A percentile compares a stretch with the other conserved stretches of the same genome.
Evolutionary conservation across 2,329 filamentous ascomycete genomes (phyloP).

Genomic region (Apiospora malaysiana): DNA sequence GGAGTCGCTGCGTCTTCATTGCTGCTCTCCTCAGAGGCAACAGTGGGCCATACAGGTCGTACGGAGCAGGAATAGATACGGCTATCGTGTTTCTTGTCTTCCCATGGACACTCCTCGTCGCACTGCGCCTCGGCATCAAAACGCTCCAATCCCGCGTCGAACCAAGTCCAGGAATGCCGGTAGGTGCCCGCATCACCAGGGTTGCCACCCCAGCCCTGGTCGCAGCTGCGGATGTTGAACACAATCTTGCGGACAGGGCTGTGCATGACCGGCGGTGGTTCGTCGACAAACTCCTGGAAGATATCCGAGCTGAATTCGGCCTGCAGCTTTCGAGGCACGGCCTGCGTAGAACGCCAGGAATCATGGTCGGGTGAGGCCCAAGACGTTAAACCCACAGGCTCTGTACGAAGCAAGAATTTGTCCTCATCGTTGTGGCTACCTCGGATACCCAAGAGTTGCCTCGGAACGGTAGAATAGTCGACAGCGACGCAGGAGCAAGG

Average conservation of each 20-base stretch:
- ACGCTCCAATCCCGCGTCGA: conserved; percentile 65
- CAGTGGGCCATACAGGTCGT: conserved; percentile 37
- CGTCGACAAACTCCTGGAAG: conserved; percentile 45
- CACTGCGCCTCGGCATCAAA: conserved; percentile 48
- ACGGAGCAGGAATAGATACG: conserved; percentile 36
- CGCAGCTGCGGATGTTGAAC: conserved; percentile 61
- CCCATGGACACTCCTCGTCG: conserved; percentile 31
- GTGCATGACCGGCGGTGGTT: conserved; percentile 47
- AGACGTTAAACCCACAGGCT: conserved; percentile 46
- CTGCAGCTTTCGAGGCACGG: conserved; percentile 29
- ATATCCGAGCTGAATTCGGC: conserved; percentile 41
- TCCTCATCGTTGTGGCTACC: conserved; percentile 40
- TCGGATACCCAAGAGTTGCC: conserved; percentile 25
- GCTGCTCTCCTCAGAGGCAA: conserved; percentile 25
- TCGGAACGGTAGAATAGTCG: conserved; percentile 32
- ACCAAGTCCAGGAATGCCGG: conserved; percentile 63
- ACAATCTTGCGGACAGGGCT: conserved; percentile 65
- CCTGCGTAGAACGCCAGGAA: conserved; percentile 31
- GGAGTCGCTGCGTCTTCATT: conserved; percentile 11
- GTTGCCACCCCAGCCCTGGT: conserved; percentile 62
- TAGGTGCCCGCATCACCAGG: conserved; percentile 45
- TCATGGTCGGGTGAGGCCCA: conserved; percentile 35
- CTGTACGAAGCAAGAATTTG: conserved; percentile 48
- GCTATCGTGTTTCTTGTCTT: not conserved
- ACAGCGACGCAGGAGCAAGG: conserved; percentile 50